Evolutionary conservation across 805 yeast species (phyloP).

Genomic region (Huiozyma naganishii): DNA sequence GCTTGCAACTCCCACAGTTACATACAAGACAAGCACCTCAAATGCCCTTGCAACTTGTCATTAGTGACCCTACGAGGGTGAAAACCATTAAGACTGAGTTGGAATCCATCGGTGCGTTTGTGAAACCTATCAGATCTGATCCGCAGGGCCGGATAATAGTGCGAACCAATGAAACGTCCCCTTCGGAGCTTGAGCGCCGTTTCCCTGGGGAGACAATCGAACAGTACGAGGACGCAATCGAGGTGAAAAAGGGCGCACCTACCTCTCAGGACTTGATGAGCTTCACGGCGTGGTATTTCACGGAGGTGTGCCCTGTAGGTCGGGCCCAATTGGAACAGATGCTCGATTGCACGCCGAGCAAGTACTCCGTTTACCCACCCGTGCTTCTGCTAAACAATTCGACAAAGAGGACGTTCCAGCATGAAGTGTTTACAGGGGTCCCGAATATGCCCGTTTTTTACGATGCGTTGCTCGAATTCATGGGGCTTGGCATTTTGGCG

Average conservation of each 20-base stretch:
- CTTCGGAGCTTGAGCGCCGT: not conserved
- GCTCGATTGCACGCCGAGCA: conserved; percentile 21
- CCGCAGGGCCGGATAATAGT: conserved; percentile 9
- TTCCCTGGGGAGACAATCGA: conserved; percentile 4
- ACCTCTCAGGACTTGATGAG: not conserved
- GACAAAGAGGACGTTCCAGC: conserved; percentile 33
- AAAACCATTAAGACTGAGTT: conserved; percentile 18
- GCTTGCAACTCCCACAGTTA: not conserved
- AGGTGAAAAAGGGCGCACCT: conserved; percentile 1
- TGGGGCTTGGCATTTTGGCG: conserved; percentile 48
- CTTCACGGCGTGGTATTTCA: conserved; percentile 1
- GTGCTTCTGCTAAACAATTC: conserved; percentile 47
- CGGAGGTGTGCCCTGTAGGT: not conserved
- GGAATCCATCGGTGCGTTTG: conserved; percentile 11
- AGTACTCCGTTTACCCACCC: conserved; percentile 59
- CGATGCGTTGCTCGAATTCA: conserved; percentile 11
- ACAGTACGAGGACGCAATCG: conserved; percentile 4
- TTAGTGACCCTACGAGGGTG: conserved; percentile 9
- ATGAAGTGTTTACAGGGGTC: conserved; percentile 26
- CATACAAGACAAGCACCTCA: not conserved
- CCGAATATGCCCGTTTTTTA: conserved; percentile 8
- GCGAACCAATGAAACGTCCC: conserved; percentile 12
- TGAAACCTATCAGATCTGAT: conserved; percentile 18
- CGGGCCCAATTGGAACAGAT: conserved; percentile 3
- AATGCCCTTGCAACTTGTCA: conserved; percentile 18